phyloP scores from a whole-genome alignment of 2,329 filamentous ascomycete genomes.

The Scleromitrula shiraiana region DNA sequence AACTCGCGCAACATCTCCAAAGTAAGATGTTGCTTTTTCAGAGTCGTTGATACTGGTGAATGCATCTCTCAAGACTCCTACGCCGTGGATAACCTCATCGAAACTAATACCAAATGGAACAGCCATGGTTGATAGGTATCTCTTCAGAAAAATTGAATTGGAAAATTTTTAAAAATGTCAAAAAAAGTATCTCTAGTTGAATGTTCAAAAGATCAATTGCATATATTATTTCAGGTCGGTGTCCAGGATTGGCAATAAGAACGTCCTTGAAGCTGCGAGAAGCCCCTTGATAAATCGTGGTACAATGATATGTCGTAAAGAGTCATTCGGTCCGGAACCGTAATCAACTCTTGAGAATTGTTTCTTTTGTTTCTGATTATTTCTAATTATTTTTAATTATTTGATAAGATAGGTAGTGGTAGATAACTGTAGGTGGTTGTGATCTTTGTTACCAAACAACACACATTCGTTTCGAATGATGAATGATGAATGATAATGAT shows the following conservation, averaged over 20 bases:
- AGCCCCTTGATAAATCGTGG: slow-evolving; percentile 9
- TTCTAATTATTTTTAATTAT: too few species aligned
- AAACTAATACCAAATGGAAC: slow-evolving; percentile 10
- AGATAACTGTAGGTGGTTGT: slow-evolving; percentile 2
- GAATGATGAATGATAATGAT: too few species aligned
- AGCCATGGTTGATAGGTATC: not conserved
- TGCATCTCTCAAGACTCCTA: slow-evolving; percentile 2
- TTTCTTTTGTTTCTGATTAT: too few species aligned
- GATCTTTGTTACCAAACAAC: too few species aligned
- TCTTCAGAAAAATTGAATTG: not conserved
- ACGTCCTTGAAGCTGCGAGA: slow-evolving; percentile 7
- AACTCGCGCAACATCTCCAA: slow-evolving; percentile 5
- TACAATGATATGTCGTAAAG: slow-evolving; percentile 4
- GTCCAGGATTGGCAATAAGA: slow-evolving; percentile 2
- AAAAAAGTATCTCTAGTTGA: not conserved
- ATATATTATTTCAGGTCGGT: not conserved
- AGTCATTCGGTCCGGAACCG: slow-evolving; percentile 6
- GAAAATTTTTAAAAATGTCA: not conserved
- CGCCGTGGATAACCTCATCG: slow-evolving; percentile 6
- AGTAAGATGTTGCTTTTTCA: not conserved
- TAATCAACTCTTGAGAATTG: not conserved
- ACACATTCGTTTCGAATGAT: too few species aligned
- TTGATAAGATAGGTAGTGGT: too few species aligned
- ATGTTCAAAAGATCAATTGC: not conserved
- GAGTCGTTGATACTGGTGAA: slow-evolving; percentile 6